Evolutionary conservation across 1,284 basidiomycete genomes (phyloP), one percentile per base, ranked within the genome.

Genomic region (Microbotryum saponariae): DNA sequence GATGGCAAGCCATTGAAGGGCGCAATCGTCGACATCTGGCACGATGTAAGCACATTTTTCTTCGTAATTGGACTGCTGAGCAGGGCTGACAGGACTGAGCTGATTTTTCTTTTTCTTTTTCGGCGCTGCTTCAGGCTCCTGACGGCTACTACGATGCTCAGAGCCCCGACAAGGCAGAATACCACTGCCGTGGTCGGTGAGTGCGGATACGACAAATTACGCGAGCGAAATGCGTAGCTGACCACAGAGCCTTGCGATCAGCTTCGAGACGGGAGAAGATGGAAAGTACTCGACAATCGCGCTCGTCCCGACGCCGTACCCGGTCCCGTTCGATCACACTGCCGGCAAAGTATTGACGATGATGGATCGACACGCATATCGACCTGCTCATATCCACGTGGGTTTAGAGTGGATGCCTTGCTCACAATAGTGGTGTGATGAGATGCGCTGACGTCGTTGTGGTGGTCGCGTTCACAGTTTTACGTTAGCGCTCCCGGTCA

Each of bases 81-180:
- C 37, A 42, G 2, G 37, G 37, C 37, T 42, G 37, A 42, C 12
- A 12, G 9, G 29, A 8, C 10, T 46, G 31, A 14, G 1, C 29
- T 37, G 27, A 44, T 4, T 14, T 18, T n/a, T 29, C 5, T 14
- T 18, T n/a, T 29, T 27, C 23, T 27, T 25, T 3, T 29, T 47
- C 29, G 8, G 20, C 1, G 8, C 27, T n/a, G n/a, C 8, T 6
- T 8, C 42, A 61, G 46, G 72, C 70, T 3, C 74, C 75, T 20
- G 75, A 77, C 60, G 76, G 76, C 1, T 68, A 75, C 12, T 77
- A 77, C 70, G 76, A 77, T 64, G 70, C 75, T 21, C 76, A 77
- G 64, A 71, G 72, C 21, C 72, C 73, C 9, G 62, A 73, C 5
- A 74, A 76, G 68, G 74, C 76, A 7, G 74, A 76, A 31, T 62